Conservation (phyloP, 2,329 filamentous ascomycete genomes). For the Fusarium staphyleae region DNA sequence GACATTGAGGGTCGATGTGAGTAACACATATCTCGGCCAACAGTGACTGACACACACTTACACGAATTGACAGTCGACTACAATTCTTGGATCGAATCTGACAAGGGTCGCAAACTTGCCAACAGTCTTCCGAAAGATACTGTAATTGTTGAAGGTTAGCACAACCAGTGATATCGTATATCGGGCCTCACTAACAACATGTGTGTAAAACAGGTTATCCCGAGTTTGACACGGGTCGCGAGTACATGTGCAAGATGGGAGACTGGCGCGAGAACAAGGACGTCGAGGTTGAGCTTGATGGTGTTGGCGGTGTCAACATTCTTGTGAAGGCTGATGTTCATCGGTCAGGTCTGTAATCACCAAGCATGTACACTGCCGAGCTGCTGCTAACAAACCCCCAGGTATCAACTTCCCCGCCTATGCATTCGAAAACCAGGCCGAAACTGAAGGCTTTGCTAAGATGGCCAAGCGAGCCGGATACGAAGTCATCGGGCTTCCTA, state of each 20-base stretch:
- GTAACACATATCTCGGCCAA: conserved; percentile 44
- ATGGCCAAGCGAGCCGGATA: conserved; percentile 98
- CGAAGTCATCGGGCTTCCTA: conserved; percentile 88
- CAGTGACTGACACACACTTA: conserved; percentile 15
- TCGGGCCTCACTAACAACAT: conserved; percentile 22
- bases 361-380: background rate
- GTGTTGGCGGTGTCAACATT: conserved; percentile 96
- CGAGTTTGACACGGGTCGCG: conserved; percentile 88
- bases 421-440: conserved; percentile 97
- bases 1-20: conserved; percentile 96
- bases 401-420: conserved; percentile 98
- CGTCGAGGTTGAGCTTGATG: conserved; percentile 89
- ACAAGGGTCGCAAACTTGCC: conserved; percentile 80
- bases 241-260: conserved; percentile 89
- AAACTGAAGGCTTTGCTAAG: conserved; percentile 97
- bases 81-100: conserved; percentile 97
- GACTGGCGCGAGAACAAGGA: conserved; percentile 94
- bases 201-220: conserved; percentile 76
- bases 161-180: background rate
- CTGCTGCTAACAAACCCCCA: conserved; percentile 48
- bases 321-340: conserved; percentile 98
- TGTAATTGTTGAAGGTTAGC: conserved; percentile 85
- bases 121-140: conserved; percentile 77
- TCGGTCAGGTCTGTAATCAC: conserved; percentile 73
- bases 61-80: conserved; percentile 76